Evolutionary conservation across 768 basidiomycete genomes (phyloP), one percentile per base, ranked within the genome.

Genomic region (Fomitopsis serialis): DNA sequence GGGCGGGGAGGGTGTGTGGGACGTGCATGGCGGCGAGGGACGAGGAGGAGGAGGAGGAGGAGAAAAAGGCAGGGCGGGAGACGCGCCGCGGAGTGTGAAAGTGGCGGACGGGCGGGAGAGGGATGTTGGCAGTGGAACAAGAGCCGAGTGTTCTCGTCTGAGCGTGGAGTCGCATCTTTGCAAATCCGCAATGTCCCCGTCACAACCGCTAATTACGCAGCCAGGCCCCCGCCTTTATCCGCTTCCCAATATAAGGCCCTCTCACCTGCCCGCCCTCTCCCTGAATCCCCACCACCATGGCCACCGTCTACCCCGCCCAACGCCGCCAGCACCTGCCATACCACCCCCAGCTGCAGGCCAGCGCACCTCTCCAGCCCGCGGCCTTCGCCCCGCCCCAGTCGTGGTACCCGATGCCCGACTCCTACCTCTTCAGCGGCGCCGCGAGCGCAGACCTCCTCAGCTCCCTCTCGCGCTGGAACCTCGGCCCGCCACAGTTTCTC

Each of bases 401-500:
- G 24, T 19, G 50, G 35, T 32, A 45, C 36, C 43, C 45, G 29
- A 13, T 43, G 21, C 54, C 48, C 15, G 46, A 47, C 48, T 46
- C 54, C 19, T 45, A 36, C 51, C 55, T 54, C 29, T 49, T 52
- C 50, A 50, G 36, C 22, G 27, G 32, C 43, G 48, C 53, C 35
- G n/a, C 48, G 13, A 45, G 44, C 55, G 23, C 54, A 48, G 22
- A 52, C 55, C 27, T 55, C 55, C 19, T 47, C 22, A 29, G 51
- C 46, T 46, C 52, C 50, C 45, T 54, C 50, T 53, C 57, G 3
- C 50, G 53, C 53, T 58, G 57, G 55, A 50, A 49, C 3, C 44
- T 55, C 2, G 50, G 53, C 40, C 58, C 56, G 17, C 57, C 53
- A 12, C 54, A 61, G 25, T 57, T 56, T 17, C 54, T 57, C 13